Evolutionary conservation across 1,284 basidiomycete genomes (phyloP).

Genomic region (Marasmius tenuissimus): DNA sequence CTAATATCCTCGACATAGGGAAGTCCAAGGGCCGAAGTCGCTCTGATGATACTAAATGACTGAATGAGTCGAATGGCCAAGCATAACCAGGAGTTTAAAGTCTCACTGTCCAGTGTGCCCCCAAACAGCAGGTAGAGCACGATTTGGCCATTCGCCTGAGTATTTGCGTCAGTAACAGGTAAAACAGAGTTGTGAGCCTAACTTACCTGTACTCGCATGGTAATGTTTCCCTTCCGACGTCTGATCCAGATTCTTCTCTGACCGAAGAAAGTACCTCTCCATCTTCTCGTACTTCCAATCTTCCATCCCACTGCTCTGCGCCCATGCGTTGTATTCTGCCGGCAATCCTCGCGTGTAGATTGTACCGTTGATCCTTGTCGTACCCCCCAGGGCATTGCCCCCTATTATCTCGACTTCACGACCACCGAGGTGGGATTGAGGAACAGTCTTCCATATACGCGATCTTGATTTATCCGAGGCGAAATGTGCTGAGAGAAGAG

Average conservation of each 20-base stretch:
- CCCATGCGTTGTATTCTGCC: constrained; percentile 30
- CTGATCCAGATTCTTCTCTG: constrained; percentile 17
- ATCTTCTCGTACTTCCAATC: constrained; percentile 30
- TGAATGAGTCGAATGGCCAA: background rate
- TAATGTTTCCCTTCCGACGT: background rate
- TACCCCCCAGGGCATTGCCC: constrained; percentile 39
- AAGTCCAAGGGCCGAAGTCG: constrained; percentile 14
- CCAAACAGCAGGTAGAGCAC: background rate
- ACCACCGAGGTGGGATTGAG: constrained; percentile 15
- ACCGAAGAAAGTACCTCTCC: constrained; percentile 29
- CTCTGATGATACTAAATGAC: constrained; percentile 5
- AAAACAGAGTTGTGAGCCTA: background rate
- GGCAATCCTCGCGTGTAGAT: constrained; percentile 28
- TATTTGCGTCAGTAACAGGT: background rate
- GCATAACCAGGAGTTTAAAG: background rate
- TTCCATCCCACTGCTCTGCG: constrained; percentile 19
- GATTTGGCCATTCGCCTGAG: background rate
- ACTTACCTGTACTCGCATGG: background rate
- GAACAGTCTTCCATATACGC: constrained; percentile 15
- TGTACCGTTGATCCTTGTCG: constrained; percentile 35
- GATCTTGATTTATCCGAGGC: constrained; percentile 18
- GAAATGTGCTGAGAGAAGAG: constrained; percentile 28
- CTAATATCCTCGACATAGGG: constrained; percentile 18
- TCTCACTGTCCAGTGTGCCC: background rate
- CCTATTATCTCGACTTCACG: constrained; percentile 22